Evolutionary conservation across 2,329 filamentous ascomycete species (phyloP), one percentile per base, ranked within the genome.

Genomic region (Arthrobotrys entomopaga): DNA sequence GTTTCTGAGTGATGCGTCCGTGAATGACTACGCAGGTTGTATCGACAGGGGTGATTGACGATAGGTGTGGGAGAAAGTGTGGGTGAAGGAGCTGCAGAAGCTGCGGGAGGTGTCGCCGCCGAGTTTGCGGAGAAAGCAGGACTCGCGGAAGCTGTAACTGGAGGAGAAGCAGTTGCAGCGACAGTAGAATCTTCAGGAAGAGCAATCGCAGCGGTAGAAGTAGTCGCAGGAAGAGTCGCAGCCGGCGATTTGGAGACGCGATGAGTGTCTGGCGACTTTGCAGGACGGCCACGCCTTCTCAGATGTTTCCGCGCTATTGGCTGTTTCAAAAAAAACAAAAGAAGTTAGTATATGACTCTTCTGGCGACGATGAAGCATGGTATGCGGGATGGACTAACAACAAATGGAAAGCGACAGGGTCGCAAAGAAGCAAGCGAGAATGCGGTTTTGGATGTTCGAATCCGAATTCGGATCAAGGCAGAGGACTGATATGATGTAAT

Each of bases 231-330:
- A 50, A 3, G 22, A 6, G 13, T 50, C 26, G 34, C 24, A 22
- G 38, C 13, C 19, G 20, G 52, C n/a, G 52, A 11, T 15, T 19
- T 42, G 48, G 38, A 53, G 59, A 69, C 56, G 65, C 65, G 65
- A 69, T 60, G 56, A 61, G 56, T 69, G 38, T 20, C 53, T 69
- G 38, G 24, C 29, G 65, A 56, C 15, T 24, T 52, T 54, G 26
- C 48, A 38, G 24, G 34, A 65, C 56, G 15, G 19, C 34, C n/a
- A 24, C 53, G 70, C 70, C 57, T 64, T 13, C 24, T 63, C 70
- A 57, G 54, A 49, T 74, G 70, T 66, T 64, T 67, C 65, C 63
- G 70, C 63, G 70, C 65, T 67, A 67, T 67, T 58, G 60, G 63
- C 43, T 42, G 66, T 38, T 40, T 52, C 15, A 57, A 22, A 42